Evolutionary conservation across 129 eudicot species (phyloP), one percentile per base, ranked within the genome.

Genomic region (Escallonia herrerae): DNA sequence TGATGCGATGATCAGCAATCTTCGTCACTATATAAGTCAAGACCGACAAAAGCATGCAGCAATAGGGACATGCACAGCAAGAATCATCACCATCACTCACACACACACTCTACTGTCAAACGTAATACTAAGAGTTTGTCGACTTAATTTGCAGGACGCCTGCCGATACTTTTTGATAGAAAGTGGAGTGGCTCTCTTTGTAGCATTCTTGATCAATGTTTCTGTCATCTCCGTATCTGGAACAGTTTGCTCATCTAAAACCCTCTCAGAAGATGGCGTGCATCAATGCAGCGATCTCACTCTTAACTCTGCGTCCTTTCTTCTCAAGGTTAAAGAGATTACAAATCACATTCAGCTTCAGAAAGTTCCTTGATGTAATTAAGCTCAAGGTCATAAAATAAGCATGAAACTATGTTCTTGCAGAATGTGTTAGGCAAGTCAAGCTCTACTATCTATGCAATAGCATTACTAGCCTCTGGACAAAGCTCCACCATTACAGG

Each of bases 401-500:
- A 15, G 7, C 46, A 10, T 39, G 1, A 14, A 40, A 39, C 42
- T 45, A 44, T 74, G 46, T 61, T 44, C 40, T 15, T 40, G 14
- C 82, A 88, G 96, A 85, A 93, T 86, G 96, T 93, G 42, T 69
- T 93, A 67, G 98, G 98, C 52, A 93, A 80, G 65, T 83, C 91
- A n/a, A 86, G 95, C 58, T 88, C 95, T 8, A 88, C 79, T 37
- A 57, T 93, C 9, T 93, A 85, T 60, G 95, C 89, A 40, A 77
- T 88, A 65, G 96, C 96, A 3, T 72, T 93, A 6, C 72, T 93
- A 60, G 98, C 98, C 50, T 93, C 98, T 6, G 98, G 98, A 2
- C 98, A 93, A 76, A 93, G 98, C 73, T 93, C 98, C 50, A 72
- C 98, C 58, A 93, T 93, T 58, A 93, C 95, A 1, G 96, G 98